A percentile compares a stretch with the other conserved stretches of the same genome.
Evolutionary conservation across 108 stramenopile genomes (phyloP).

Genomic region (Mediolabrus comicus): DNA sequence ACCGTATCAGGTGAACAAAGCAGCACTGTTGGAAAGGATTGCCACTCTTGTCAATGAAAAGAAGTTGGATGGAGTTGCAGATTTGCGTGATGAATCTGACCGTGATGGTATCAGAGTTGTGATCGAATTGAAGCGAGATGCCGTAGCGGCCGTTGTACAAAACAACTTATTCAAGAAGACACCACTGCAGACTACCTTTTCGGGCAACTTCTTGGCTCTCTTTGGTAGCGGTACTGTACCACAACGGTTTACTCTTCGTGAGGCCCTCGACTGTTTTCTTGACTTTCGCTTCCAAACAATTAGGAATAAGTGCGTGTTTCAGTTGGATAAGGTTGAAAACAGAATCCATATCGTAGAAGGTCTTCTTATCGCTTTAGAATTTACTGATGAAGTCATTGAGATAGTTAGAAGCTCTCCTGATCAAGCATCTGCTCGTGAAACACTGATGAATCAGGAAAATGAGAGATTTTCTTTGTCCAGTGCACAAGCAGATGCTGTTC

Average conservation of each 20-base stretch:
- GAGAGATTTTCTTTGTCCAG: slow-evolving; percentile 52
- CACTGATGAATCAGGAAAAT: slow-evolving; percentile 60
- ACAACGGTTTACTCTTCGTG: slow-evolving; percentile 88
- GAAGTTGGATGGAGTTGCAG: slow-evolving; percentile 87
- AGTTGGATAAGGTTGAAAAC: slow-evolving; percentile 79
- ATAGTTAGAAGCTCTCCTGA: slow-evolving; percentile 72
- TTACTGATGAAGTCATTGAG: slow-evolving; percentile 89
- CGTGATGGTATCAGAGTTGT: slow-evolving; percentile 97
- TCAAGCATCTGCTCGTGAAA: slow-evolving; percentile 58
- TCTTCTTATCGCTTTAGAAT: slow-evolving; percentile 71
- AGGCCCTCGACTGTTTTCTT: slow-evolving; percentile 86
- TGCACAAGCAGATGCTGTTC: slow-evolving; percentile 90
- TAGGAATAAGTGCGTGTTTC: slow-evolving; percentile 73
- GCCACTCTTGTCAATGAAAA: slow-evolving; percentile 95
- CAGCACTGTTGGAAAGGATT: slow-evolving; percentile 91
- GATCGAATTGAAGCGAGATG: slow-evolving; percentile 96
- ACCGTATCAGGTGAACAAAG: slow-evolving; percentile 96
- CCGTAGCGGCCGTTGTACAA: slow-evolving; percentile 79
- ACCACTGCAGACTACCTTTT: slow-evolving; percentile 88
- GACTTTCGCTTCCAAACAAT: slow-evolving; percentile 93
- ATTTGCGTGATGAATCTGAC: slow-evolving; percentile 92
- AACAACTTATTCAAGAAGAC: slow-evolving; percentile 97
- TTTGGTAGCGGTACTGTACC: slow-evolving; percentile 75
- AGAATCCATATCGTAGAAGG: slow-evolving; percentile 94
- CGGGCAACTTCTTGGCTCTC: slow-evolving; percentile 92